Percentiles rank a stretch among this genome's conserved stretches.
phyloP scores from a whole-genome alignment of 2,329 filamentous ascomycete genomes.

The Lachnellula hyalina region DNA sequence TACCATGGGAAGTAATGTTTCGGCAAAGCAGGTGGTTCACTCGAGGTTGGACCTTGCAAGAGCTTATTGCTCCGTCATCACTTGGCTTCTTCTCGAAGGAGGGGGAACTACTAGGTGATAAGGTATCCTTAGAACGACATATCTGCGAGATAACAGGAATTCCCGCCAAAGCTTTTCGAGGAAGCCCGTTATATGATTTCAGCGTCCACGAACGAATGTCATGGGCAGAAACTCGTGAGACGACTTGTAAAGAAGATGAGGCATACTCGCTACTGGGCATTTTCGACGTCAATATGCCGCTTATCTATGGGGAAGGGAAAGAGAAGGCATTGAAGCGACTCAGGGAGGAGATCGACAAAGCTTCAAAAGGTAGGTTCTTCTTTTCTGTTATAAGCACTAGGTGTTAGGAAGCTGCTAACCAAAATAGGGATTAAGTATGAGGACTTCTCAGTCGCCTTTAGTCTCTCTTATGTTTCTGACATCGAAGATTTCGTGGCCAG shows the following conservation, averaged over 20 bases:
- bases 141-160: conserved; percentile 18
- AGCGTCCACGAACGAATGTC: conserved; percentile 28
- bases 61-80: conserved; percentile 17
- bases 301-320: conserved; percentile 38
- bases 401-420: conserved; percentile 12
- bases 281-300: conserved; percentile 40
- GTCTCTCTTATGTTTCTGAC: conserved; percentile 25
- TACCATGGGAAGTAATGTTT: conserved; percentile 12
- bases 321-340: conserved; percentile 32
- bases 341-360: conserved; percentile 31
- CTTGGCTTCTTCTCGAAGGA: conserved; percentile 17
- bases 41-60: conserved; percentile 15
- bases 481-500: conserved; percentile 30
- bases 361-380: conserved; percentile 5
- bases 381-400: not conserved
- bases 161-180: conserved; percentile 12
- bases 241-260: conserved; percentile 36
- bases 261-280: conserved; percentile 42
- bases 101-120: conserved; percentile 15
- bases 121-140: conserved; percentile 12
- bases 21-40: conserved; percentile 13
- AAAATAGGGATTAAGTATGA: conserved; percentile 19
- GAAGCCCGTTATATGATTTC: conserved; percentile 10
- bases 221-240: conserved; percentile 35
- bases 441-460: conserved; percentile 29